Percentiles rank a stretch among this genome's conserved stretches.
phyloP scores from a whole-genome alignment of 2,329 filamentous ascomycete species.

The Penicillium janthinellum region DNA sequence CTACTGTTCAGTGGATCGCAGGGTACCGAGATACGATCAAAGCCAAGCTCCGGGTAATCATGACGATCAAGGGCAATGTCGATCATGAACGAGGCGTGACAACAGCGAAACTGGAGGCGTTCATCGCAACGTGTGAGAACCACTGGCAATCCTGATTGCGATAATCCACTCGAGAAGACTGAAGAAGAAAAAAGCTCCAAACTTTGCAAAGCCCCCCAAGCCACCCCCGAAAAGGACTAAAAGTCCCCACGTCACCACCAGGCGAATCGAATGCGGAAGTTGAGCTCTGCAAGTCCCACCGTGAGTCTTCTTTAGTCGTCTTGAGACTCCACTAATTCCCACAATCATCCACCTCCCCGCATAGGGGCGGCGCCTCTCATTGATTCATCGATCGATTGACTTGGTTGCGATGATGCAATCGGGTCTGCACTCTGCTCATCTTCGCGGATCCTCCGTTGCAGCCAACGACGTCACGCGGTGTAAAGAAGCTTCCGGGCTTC shows the following conservation, averaged over 20 bases:
- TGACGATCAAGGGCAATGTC: not conserved
- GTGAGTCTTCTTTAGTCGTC: too few species aligned
- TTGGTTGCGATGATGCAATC: constrained; percentile 28
- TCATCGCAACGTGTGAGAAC: not conserved
- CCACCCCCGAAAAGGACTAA: not conserved
- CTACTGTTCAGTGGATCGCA: too few species aligned
- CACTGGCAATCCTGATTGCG: not conserved
- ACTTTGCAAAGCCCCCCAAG: not conserved
- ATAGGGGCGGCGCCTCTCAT: constrained; percentile 12
- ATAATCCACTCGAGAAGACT: not conserved
- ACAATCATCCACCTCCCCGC: not conserved
- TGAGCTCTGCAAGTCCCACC: not conserved
- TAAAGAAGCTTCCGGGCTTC: constrained; percentile 30
- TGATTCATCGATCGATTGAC: constrained; percentile 23
- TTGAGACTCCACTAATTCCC: not conserved
- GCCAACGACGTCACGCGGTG: constrained; percentile 37
- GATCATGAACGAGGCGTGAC: not conserved
- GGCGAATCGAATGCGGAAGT: constrained; percentile 7
- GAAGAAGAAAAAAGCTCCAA: not conserved
- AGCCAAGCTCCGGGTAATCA: not conserved
- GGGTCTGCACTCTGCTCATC: not conserved
- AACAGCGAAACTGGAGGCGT: not conserved
- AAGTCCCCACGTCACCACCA: constrained; percentile 19
- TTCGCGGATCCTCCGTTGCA: constrained; percentile 28
- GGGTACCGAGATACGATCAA: too few species aligned